Evolutionary conservation across 805 yeast species (phyloP).

Genomic region (Ogataea thermomethanolica): DNA sequence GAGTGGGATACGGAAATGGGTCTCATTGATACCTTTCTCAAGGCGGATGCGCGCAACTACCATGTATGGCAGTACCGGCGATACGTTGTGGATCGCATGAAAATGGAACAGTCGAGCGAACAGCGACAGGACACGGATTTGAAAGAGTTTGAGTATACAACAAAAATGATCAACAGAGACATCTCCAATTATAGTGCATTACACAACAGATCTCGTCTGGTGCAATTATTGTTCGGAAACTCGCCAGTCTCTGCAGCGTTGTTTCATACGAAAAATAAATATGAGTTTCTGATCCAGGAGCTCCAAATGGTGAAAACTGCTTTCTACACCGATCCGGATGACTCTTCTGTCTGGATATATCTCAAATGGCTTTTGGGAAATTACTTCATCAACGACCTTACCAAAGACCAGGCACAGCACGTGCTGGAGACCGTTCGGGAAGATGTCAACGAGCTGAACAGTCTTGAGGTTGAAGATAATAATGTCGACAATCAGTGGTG

Average conservation of each 20-base stretch:
- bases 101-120: conserved; percentile 8
- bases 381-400: conserved; percentile 35
- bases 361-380: conserved; percentile 70
- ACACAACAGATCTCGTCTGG: conserved; percentile 79
- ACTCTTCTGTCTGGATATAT: conserved; percentile 90
- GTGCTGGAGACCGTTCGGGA: conserved; percentile 45
- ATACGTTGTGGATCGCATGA: conserved; percentile 47
- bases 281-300: conserved; percentile 49
- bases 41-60: conserved; percentile 76
- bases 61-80: conserved; percentile 97
- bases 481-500: conserved; percentile 73
- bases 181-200: conserved; percentile 94
- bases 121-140: conserved; percentile 27
- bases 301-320: conserved; percentile 73
- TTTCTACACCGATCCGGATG: conserved; percentile 88
- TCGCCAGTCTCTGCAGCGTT: conserved; percentile 18
- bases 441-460: conserved; percentile 59
- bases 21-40: conserved; percentile 64
- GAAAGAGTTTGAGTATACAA: conserved; percentile 72
- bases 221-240: conserved; percentile 46
- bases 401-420: conserved; percentile 25
- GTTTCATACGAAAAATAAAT: conserved; percentile 17
- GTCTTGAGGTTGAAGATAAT: conserved; percentile 67
- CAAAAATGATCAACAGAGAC: conserved; percentile 71
- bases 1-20: conserved; percentile 71